Base-by-base conservation (phyloP, 1,284 basidiomycete genomes). In the Anthracocystis panici-leucophaei region DNA sequence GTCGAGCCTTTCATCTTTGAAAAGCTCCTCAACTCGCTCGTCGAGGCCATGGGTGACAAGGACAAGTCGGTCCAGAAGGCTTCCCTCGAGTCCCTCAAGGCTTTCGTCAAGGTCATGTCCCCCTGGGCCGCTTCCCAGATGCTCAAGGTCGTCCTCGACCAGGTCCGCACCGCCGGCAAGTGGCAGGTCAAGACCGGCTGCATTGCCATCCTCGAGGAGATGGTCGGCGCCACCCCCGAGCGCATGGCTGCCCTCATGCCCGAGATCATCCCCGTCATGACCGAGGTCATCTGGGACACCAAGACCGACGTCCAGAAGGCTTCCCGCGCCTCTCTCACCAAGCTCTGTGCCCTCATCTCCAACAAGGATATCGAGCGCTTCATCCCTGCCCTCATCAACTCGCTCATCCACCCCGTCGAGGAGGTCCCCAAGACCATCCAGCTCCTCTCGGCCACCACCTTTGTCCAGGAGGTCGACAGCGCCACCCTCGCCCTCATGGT, bases 301-400 rank as follows among this genome's bases (percentile, higher is more conserved):
- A 99, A 99, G 90, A 90, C 93, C 74, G 95, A 98, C 81, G 97
- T 99, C 87, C 97, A 98, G 92, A 99, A 97, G 90, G 93, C 95
- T 60, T 94, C 96, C 77, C 95, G 95, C 86, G 91, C 92, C 84
- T 92, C 95, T 73, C 91, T 99, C 84, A 94, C 93, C 85, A 95
- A 95, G 89, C 81, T 84, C 44, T 80, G 78, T 64, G 72, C 75
- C 42, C 78, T 86, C 82, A 91, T 98, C 82, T 95, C 95, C 83
- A 99, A 99, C 93, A 98, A 98, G 92, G 96, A 99, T 89, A 97
- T 97, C 80, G 94, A 96, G 82, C 87, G 86, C 63, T 85, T 85
- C 82, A 85, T 84, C 64, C 96, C 95, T 78, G 95, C 95, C 85
- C 91, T 97, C 85, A 95, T 97, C 88, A 93, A 96, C 88, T 92